Evolutionary conservation across 192 early-diverging fungal species (phyloP), one percentile per base, ranked within the genome.

Genomic region (Coemansia sp.): DNA sequence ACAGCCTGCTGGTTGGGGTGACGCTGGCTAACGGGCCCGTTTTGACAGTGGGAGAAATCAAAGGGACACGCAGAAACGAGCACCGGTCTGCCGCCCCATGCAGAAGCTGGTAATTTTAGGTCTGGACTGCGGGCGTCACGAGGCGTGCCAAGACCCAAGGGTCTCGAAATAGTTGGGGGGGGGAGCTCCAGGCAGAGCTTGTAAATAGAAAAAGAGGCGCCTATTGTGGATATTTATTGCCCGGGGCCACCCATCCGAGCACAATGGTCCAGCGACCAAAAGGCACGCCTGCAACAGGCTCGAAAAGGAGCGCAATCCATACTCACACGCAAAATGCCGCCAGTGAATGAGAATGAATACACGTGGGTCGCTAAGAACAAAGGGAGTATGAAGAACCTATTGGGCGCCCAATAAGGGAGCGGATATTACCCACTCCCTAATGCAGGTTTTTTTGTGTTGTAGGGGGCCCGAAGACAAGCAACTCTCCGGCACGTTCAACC

Each of bases 161-260:
- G 47, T n/a, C 47, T 51, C 47, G 8, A 51, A 51, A 51, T 22
- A 9, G 9, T 18, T 51, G 22, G 22, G 22, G 22, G 22, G 22
- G 18, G 7, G n/a, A 22, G 47, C 47, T 43, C 42, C 16, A 46
- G 16, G 16, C 44, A 46, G 16, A 18, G 15, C 36, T 38, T 9
- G 36, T 38, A 9, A 46, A 46, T 3, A 46, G 22, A 46, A 18
- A 51, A 22, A 18, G n/a, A 22, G 47, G 47, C 47, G n/a, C 47
- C 22, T 51, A 51, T 51, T 51, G 49, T 51, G n/a, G 49, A 51
- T 51, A 51, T 51, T 9, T 51, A 51, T 51, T 51, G 49, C 49
- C 49, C 49, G 49, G 20, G n/a, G 20, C n/a, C n/a, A n/a, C 6
- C 49, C 20, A 9, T 20, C 46, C 46, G 15, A 10, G 20, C n/a